These are phyloP conservation scores for Russula lepida DNA, from an alignment of 768 basidiomycete species.

Conservation along the genomic window DNA sequence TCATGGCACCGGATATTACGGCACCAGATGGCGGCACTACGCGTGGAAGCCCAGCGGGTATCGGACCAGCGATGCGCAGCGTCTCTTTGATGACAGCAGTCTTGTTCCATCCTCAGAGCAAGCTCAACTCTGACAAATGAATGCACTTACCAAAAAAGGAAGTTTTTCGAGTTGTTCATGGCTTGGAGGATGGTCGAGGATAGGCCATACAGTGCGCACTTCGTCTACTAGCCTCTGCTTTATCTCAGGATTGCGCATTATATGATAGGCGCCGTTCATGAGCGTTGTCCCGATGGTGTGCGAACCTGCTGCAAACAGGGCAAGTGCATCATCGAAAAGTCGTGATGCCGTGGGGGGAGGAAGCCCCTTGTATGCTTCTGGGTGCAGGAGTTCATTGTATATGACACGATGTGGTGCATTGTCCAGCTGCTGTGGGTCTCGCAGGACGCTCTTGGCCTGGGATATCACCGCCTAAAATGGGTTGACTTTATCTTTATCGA, in stretches of 20 bases:
- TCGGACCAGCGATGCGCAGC: neutral
- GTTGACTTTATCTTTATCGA: too few relatives aligned
- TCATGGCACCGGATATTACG: neutral
- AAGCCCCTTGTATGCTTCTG: constrained; percentile 1
- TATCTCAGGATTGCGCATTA: neutral
- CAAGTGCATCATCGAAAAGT: constrained; percentile 3
- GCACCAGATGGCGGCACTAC: constrained; percentile 9
- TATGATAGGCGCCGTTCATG: constrained; percentile 4
- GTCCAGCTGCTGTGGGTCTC: neutral
- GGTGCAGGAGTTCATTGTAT: constrained; percentile 4
- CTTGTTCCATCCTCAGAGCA: neutral
- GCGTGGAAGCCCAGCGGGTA: constrained; percentile 8
- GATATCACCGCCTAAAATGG: neutral
- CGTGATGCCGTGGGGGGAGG: neutral
- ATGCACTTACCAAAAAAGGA: constrained; percentile 3
- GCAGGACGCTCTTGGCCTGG: neutral
- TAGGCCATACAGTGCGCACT: neutral
- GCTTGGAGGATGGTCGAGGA: neutral
- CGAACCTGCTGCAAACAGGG: constrained; percentile 10
- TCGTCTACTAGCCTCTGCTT: constrained; percentile 5
- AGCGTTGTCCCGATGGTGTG: constrained; percentile 10
- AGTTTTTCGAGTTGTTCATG: constrained; percentile 12
- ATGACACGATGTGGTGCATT: constrained; percentile 10
- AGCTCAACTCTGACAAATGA: neutral
- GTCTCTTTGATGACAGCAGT: constrained; percentile 14